A percentile compares a stretch with the other conserved stretches of the same genome.
phyloP scores from a whole-genome alignment of 495 filamentous ascomycete genomes.

The Penicillium macrosclerotiorum region DNA sequence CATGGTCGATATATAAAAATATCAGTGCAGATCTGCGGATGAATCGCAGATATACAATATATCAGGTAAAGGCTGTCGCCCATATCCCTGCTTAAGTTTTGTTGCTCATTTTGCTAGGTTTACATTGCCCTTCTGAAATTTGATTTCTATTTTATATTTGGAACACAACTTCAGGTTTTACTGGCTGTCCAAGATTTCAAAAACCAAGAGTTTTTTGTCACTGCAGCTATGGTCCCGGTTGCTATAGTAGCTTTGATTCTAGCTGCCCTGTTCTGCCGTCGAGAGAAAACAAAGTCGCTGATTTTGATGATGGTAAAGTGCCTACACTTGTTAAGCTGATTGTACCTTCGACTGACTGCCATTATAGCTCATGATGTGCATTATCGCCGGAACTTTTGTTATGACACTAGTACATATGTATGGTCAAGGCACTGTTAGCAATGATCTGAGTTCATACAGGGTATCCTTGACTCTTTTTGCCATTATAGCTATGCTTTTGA shows the following conservation, averaged over 20 bases:
- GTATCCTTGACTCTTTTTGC: slow-evolving; percentile 20
- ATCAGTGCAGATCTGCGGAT: slow-evolving; percentile 10
- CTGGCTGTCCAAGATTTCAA: slow-evolving; percentile 6
- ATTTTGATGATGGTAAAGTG: slow-evolving; percentile 10
- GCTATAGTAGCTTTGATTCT: slow-evolving; percentile 9
- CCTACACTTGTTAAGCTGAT: neutral
- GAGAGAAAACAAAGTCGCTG: slow-evolving; percentile 16
- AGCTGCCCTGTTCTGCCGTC: slow-evolving; percentile 12
- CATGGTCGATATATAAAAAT: slow-evolving; percentile 11
- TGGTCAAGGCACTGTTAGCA: neutral
- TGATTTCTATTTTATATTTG: slow-evolving; percentile 23
- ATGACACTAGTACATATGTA: slow-evolving; percentile 9
- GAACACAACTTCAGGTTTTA: slow-evolving; percentile 19
- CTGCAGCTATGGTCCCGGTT: slow-evolving; percentile 12
- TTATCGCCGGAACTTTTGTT: slow-evolving; percentile 11
- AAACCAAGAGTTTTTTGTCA: slow-evolving; percentile 12
- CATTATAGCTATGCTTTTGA: slow-evolving; percentile 10
- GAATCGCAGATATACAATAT: slow-evolving; percentile 2
- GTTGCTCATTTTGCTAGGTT: slow-evolving; percentile 4
- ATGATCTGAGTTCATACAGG: slow-evolving; percentile 6
- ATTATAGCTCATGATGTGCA: slow-evolving; percentile 11
- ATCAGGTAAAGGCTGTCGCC: neutral
- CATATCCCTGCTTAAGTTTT: accelerated
- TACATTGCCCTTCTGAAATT: slow-evolving; percentile 22
- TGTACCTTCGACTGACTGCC: neutral